phyloP scores from a whole-genome alignment of 2,329 filamentous ascomycete genomes.

The Ceratocystis cubensis region DNA sequence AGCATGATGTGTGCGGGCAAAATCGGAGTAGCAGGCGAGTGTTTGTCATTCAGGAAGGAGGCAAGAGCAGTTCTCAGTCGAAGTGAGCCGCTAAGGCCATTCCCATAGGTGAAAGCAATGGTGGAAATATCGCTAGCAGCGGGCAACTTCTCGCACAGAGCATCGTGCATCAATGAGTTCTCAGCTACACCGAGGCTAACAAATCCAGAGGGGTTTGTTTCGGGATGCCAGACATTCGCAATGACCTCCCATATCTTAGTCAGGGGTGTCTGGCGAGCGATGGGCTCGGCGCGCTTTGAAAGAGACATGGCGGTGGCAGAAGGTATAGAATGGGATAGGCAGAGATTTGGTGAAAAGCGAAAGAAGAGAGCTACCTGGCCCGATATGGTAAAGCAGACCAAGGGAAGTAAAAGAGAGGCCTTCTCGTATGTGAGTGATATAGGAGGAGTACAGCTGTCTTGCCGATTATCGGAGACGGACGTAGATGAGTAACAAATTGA shows the following conservation, averaged over 20 bases:
- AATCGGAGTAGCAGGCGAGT: slow-evolving; percentile 26
- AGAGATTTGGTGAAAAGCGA: background rate
- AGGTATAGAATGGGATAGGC: background rate
- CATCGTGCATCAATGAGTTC: slow-evolving; percentile 39
- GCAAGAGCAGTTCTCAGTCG: slow-evolving; percentile 27
- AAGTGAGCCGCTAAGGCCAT: slow-evolving; percentile 31
- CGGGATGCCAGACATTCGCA: slow-evolving; percentile 33
- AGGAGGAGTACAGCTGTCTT: background rate
- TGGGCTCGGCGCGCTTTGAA: slow-evolving; percentile 26
- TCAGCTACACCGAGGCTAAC: slow-evolving; percentile 41
- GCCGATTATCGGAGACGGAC: background rate
- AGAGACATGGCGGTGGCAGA: slow-evolving; percentile 22
- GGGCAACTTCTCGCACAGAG: slow-evolving; percentile 33
- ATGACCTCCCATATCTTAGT: slow-evolving; percentile 34
- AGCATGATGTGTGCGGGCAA: slow-evolving; percentile 29
- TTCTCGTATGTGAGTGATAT: too few relatives aligned
- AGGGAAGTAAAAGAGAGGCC: background rate
- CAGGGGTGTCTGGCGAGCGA: slow-evolving; percentile 25
- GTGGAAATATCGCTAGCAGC: slow-evolving; percentile 28
- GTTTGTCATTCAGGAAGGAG: slow-evolving; percentile 29
- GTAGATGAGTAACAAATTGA: background rate
- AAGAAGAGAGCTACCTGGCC: background rate
- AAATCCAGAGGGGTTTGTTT: slow-evolving; percentile 33
- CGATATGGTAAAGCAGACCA: background rate
- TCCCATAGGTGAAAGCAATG: slow-evolving; percentile 32